phyloP scores from a whole-genome alignment of 306 rosid species.

The Benincasa hispida region DNA sequence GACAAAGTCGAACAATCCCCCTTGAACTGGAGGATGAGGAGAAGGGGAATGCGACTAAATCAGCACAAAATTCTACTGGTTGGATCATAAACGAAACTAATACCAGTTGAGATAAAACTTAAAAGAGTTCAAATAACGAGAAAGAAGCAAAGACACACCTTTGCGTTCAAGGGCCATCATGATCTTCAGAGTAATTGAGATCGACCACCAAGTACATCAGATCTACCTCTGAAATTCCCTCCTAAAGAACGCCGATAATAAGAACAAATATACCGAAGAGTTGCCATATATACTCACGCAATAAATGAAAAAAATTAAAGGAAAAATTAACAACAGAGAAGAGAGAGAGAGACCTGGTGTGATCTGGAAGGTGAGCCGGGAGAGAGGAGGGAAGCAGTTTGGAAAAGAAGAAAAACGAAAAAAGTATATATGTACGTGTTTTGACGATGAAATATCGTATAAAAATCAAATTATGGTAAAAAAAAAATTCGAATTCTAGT shows the following conservation, averaged over 20 bases:
- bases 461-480: neutral
- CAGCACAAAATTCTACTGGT: neutral
- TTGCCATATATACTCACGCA: constrained; percentile 6
- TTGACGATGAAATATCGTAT: constrained; percentile 3
- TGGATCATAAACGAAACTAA: constrained; percentile 10
- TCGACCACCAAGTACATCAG: constrained; percentile 84
- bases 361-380: constrained; percentile 11
- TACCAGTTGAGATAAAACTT: neutral
- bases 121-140: neutral
- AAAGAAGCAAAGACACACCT: constrained; percentile 23
- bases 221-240: constrained; percentile 40
- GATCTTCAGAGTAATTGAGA: constrained; percentile 57
- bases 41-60: constrained; percentile 1
- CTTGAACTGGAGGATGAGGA: neutral
- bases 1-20: neutral
- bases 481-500: neutral
- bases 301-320: neutral
- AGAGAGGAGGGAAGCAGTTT: constrained; percentile 5
- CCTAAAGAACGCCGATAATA: constrained; percentile 13
- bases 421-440: neutral
- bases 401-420: neutral
- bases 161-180: constrained; percentile 81
- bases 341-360: constrained; percentile 6
- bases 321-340: neutral
- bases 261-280: neutral